phyloP scores from a whole-genome alignment of 2,329 filamentous ascomycete species.

The Hypoxylon sp. region DNA sequence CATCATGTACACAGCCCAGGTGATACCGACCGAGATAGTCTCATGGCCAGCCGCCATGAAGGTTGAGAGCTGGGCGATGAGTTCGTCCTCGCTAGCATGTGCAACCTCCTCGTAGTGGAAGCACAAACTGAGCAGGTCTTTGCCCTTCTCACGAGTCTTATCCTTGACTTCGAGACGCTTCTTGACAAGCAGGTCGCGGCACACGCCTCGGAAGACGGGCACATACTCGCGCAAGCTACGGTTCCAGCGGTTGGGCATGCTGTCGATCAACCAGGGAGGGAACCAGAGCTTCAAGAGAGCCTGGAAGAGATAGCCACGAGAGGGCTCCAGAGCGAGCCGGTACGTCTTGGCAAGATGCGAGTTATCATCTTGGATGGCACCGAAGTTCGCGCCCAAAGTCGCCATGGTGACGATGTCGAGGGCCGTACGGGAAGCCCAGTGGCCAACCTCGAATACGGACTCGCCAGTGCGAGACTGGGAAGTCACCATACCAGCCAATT shows the following conservation, averaged over 20 bases:
- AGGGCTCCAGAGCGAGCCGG: constrained; percentile 32
- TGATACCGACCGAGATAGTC: constrained; percentile 37
- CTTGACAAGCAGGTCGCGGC: constrained; percentile 19
- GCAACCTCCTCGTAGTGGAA: constrained; percentile 24
- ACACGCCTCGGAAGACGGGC: constrained; percentile 18
- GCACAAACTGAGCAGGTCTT: constrained; percentile 31
- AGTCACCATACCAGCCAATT: constrained; percentile 20
- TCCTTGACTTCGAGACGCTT: constrained; percentile 19
- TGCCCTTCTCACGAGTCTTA: constrained; percentile 26
- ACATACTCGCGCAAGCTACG: constrained; percentile 19
- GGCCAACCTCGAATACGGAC: constrained; percentile 26
- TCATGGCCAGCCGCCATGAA: constrained; percentile 43
- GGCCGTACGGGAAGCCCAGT: constrained; percentile 29
- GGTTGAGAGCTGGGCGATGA: constrained; percentile 38
- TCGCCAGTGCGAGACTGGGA: constrained; percentile 22
- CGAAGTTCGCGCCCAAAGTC: constrained; percentile 32
- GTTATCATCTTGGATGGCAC: constrained; percentile 30
- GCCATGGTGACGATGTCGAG: constrained; percentile 36
- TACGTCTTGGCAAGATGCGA: constrained; percentile 34
- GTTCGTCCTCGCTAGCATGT: constrained; percentile 30
- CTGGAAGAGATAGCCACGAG: constrained; percentile 30
- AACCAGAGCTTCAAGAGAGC: constrained; percentile 31
- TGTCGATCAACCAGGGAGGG: constrained; percentile 20
- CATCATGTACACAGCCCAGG: constrained; percentile 40
- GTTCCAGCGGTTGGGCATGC: constrained; percentile 23